Conservation (phyloP, 2,329 filamentous ascomycete species). For the Calcarisporium arbuscula region DNA sequence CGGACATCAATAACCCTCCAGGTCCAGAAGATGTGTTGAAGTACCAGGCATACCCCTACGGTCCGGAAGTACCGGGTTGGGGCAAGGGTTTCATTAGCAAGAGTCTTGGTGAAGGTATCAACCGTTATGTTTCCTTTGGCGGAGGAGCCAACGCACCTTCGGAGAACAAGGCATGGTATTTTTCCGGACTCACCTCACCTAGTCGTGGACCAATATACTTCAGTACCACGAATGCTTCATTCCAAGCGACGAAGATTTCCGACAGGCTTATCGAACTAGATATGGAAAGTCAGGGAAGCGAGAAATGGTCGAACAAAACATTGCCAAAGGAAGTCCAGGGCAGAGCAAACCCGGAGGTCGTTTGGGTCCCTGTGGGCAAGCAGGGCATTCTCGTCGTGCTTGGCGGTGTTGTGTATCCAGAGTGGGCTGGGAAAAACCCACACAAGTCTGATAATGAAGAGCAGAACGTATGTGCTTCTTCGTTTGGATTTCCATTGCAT, state of each 20-base stretch:
- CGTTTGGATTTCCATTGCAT: too few relatives aligned
- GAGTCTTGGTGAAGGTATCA: slow-evolving; percentile 40
- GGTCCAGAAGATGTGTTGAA: slow-evolving; percentile 35
- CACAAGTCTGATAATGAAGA: slow-evolving; percentile 20
- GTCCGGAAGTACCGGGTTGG: slow-evolving; percentile 35
- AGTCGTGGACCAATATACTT: slow-evolving; percentile 43
- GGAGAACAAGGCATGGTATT: slow-evolving; percentile 67
- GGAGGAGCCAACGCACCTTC: slow-evolving; percentile 59
- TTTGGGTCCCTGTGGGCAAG: slow-evolving; percentile 71
- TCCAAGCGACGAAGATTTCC: slow-evolving; percentile 40
- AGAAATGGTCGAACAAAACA: slow-evolving; percentile 52
- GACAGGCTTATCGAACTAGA: slow-evolving; percentile 55
- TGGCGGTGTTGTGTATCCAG: slow-evolving; percentile 63
- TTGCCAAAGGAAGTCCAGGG: slow-evolving; percentile 43
- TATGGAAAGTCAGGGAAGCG: slow-evolving; percentile 42
- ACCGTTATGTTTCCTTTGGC: slow-evolving; percentile 58
- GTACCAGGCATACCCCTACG: slow-evolving; percentile 51
- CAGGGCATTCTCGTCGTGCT: slow-evolving; percentile 72
- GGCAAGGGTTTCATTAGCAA: slow-evolving; percentile 33
- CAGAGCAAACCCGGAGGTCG: slow-evolving; percentile 58
- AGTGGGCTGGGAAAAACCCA: slow-evolving; percentile 32
- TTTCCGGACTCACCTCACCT: slow-evolving; percentile 53
- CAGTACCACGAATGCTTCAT: slow-evolving; percentile 26
- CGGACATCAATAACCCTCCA: slow-evolving; percentile 29
- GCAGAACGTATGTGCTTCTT: background rate